These are phyloP conservation scores for Penicillium sp. DNA, from an alignment of 2,329 filamentous ascomycete species.

Conservation along the genomic window DNA sequence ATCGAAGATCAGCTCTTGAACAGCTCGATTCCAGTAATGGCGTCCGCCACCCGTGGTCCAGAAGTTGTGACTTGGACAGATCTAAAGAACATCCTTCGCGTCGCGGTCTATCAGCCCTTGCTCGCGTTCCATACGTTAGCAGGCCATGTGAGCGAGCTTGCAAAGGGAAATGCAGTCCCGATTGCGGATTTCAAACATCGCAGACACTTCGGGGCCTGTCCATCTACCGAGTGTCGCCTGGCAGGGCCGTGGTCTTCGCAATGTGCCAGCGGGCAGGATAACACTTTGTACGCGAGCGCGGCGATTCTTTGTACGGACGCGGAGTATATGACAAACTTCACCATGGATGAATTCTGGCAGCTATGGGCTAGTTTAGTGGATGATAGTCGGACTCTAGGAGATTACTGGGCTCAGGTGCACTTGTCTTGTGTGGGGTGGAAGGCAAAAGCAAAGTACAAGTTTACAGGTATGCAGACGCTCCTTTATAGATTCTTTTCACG, in stretches of 20 bases:
- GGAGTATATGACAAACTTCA: slow-evolving; percentile 26
- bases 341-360: slow-evolving; percentile 26
- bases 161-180: slow-evolving; percentile 30
- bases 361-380: slow-evolving; percentile 29
- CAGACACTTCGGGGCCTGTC: slow-evolving; percentile 31
- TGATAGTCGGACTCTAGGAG: slow-evolving; percentile 36
- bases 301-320: slow-evolving; percentile 41
- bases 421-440: slow-evolving; percentile 46
- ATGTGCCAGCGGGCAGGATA: slow-evolving; percentile 33
- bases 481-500: no score
- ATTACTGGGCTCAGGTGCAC: slow-evolving; percentile 46
- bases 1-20: slow-evolving; percentile 34
- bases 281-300: slow-evolving; percentile 33
- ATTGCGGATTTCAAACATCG: slow-evolving; percentile 39
- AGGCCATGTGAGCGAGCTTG: slow-evolving; percentile 30
- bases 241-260: slow-evolving; percentile 38
- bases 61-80: slow-evolving; percentile 44
- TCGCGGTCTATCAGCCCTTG: slow-evolving; percentile 40
- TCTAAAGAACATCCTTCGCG: slow-evolving; percentile 35
- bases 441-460: slow-evolving; percentile 38
- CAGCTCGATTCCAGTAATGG: slow-evolving; percentile 35
- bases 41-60: slow-evolving; percentile 35
- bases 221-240: slow-evolving; percentile 33
- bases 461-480: slow-evolving; percentile 34
- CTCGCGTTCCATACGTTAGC: slow-evolving; percentile 35